Conservation (phyloP, 768 basidiomycete species). For the Mrakia blollopis region DNA sequence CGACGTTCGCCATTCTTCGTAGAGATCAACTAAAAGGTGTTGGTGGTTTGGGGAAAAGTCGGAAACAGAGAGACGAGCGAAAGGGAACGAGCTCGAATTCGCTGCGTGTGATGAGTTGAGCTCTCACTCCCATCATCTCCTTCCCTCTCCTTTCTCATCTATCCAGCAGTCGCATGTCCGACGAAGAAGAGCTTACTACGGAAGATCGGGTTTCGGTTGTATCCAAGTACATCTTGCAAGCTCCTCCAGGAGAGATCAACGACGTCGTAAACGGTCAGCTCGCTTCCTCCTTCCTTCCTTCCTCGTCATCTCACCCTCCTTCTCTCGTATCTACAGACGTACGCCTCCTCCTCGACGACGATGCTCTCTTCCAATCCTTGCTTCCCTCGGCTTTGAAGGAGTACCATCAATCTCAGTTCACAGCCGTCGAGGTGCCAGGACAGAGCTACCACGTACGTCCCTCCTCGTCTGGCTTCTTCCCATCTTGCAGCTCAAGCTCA, state of each 20-base stretch:
- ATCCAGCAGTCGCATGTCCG: neutral
- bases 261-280: slow-evolving; percentile 79
- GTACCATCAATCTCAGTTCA: slow-evolving; percentile 86
- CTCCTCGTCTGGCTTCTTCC: neutral
- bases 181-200: slow-evolving; percentile 2
- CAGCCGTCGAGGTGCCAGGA: slow-evolving; percentile 75
- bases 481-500: no score
- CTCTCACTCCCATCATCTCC: slow-evolving; percentile 9
- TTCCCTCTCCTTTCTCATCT: neutral
- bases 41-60: neutral
- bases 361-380: slow-evolving; percentile 71
- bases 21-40: neutral
- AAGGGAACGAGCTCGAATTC: no score
- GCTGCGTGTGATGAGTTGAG: neutral
- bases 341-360: slow-evolving; percentile 80
- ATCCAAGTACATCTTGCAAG: slow-evolving; percentile 59
- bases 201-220: neutral
- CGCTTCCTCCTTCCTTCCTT: neutral
- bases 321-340: slow-evolving; percentile 57
- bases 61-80: neutral
- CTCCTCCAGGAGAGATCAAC: slow-evolving; percentile 93
- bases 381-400: slow-evolving; percentile 70
- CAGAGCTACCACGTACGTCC: slow-evolving; percentile 64
- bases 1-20: slow-evolving; percentile 27
- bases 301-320: slow-evolving; percentile 15